A percentile compares a stretch with the other conserved stretches of the same genome.
These are phyloP conservation scores for Lathyrus sativus DNA, from an alignment of 306 rosid species.

Conservation along the genomic window DNA sequence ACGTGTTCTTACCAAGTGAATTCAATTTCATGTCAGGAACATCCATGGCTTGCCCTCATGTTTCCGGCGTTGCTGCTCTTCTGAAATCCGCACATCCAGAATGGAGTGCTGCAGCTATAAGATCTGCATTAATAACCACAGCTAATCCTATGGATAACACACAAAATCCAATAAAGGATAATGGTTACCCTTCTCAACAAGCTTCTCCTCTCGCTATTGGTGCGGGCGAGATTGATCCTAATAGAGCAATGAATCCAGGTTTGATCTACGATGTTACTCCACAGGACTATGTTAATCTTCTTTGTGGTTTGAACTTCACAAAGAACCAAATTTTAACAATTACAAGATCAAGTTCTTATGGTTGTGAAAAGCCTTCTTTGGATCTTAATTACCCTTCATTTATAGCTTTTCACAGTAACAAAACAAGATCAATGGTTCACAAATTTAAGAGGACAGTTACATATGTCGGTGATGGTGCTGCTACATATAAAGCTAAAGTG, in stretches of 20 bases:
- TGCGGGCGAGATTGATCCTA: slow-evolving; percentile 53
- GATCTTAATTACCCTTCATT: slow-evolving; percentile 62
- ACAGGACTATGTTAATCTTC: slow-evolving; percentile 56
- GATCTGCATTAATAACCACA: slow-evolving; percentile 39
- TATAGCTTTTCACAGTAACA: slow-evolving; percentile 25
- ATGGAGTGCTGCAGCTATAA: slow-evolving; percentile 45
- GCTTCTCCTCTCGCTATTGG: slow-evolving; percentile 59
- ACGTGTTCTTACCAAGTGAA: slow-evolving; percentile 34
- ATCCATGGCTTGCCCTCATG: slow-evolving; percentile 43
- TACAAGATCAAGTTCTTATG: slow-evolving; percentile 43
- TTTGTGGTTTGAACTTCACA: slow-evolving; percentile 43
- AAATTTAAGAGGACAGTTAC: slow-evolving; percentile 50
- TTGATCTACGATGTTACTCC: slow-evolving; percentile 53
- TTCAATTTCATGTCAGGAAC: slow-evolving; percentile 43
- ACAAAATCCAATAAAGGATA: slow-evolving; percentile 39
- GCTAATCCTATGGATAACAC: slow-evolving; percentile 43
- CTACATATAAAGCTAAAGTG: slow-evolving; percentile 47
- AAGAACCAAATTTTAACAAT: slow-evolving; percentile 40
- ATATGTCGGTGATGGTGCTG: slow-evolving; percentile 48
- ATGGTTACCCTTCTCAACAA: slow-evolving; percentile 11
- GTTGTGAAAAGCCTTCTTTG: slow-evolving; percentile 43
- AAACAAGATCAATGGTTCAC: neutral
- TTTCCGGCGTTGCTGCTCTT: slow-evolving; percentile 41
- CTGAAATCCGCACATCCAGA: slow-evolving; percentile 34
- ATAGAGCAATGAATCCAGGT: slow-evolving; percentile 58